Percentiles rank a stretch among this genome's conserved stretches.
Conservation (phyloP, 345 rosid species). For the Nephelium lappaceum region DNA sequence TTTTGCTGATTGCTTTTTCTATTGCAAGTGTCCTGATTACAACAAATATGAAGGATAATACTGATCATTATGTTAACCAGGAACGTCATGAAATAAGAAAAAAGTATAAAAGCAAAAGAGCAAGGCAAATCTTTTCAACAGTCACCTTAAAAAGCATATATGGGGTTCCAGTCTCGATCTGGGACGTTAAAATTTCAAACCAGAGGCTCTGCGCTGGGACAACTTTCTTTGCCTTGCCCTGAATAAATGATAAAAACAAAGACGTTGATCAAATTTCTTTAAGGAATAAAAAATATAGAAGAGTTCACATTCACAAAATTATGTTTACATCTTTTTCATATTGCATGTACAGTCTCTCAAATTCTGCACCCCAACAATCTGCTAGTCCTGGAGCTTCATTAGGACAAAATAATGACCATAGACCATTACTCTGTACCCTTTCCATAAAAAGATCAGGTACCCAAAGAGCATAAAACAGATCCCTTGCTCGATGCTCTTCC, state of each 20-base stretch:
- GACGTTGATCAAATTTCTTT: background rate
- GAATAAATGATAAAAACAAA: background rate
- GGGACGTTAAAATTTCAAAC: slow-evolving; percentile 84
- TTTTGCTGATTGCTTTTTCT: slow-evolving; percentile 94
- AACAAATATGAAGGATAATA: slow-evolving; percentile 7
- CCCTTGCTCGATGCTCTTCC: slow-evolving; percentile 89
- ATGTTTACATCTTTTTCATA: slow-evolving; percentile 66
- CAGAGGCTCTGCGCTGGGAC: slow-evolving; percentile 84
- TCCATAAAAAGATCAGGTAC: slow-evolving; percentile 94
- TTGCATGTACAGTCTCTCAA: slow-evolving; percentile 56
- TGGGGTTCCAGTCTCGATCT: slow-evolving; percentile 96
- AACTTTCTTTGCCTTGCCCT: slow-evolving; percentile 92
- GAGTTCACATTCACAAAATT: background rate
- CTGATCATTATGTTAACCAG: background rate
- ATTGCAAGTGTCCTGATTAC: slow-evolving; percentile 78
- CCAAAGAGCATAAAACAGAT: slow-evolving; percentile 86
- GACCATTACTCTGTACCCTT: slow-evolving; percentile 69
- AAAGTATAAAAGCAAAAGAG: background rate
- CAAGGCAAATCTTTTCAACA: background rate
- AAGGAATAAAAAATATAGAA: background rate
- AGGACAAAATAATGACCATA: slow-evolving; percentile 88
- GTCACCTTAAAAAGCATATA: slow-evolving; percentile 93
- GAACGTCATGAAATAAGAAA: background rate
- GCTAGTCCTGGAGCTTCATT: slow-evolving; percentile 81
- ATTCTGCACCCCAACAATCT: slow-evolving; percentile 87